Evolutionary conservation across 169 alveolate species (phyloP).

Genomic region (Cryptosporidium sp.): DNA sequence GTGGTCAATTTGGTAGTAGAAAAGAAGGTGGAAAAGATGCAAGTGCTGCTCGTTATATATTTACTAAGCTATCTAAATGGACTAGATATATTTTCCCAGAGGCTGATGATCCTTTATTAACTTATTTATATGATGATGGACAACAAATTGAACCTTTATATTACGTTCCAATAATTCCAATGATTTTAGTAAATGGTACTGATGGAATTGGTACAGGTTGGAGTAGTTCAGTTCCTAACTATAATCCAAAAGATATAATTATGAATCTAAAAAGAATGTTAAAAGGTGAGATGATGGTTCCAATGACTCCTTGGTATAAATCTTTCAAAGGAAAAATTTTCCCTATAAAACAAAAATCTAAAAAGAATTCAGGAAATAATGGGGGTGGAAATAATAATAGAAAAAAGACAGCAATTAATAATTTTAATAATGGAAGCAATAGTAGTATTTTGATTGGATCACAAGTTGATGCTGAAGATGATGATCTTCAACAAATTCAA

Average conservation of each 20-base stretch:
- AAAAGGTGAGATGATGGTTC: constrained; percentile 89
- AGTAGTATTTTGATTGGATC: constrained; percentile 4
- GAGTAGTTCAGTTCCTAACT: constrained; percentile 94
- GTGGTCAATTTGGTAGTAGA: constrained; percentile 99
- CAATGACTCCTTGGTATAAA: constrained; percentile 97
- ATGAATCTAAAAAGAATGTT: constrained; percentile 90
- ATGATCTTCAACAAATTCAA: background rate
- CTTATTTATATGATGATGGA: constrained; percentile 97
- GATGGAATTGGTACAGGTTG: constrained; percentile 99
- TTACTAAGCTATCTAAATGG: constrained; percentile 89
- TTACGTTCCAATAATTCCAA: constrained; percentile 98
- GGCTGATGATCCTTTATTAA: constrained; percentile 93
- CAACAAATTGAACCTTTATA: constrained; percentile 97
- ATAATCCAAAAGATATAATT: constrained; percentile 96
- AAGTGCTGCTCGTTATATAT: constrained; percentile 94
- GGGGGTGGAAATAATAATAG: background rate
- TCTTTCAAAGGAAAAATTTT: constrained; percentile 95
- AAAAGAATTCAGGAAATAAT: background rate
- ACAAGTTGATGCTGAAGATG: constrained; percentile 23
- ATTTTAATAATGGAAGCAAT: background rate
- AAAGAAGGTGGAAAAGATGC: constrained; percentile 98
- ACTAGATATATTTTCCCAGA: constrained; percentile 92
- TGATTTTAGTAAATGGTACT: constrained; percentile 98
- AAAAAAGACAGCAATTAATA: background rate
- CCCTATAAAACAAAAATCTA: constrained; percentile 76